A percentile compares a stretch with the other conserved stretches of the same genome.
Conservation (phyloP, 768 basidiomycete genomes). For the Phylloporus sp. region DNA sequence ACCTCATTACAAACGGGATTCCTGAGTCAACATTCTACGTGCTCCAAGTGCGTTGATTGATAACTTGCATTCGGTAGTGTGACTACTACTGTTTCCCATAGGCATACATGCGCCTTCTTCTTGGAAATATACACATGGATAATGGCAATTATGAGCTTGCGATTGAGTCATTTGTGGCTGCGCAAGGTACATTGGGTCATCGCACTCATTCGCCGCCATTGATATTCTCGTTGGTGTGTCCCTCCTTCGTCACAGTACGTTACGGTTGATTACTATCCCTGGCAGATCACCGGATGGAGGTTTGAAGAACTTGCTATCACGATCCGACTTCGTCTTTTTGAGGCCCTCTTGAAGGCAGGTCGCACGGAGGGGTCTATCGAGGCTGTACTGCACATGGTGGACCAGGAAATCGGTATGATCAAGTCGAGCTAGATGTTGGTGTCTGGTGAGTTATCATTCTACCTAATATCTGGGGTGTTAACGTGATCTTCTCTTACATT, state of each 20-base stretch:
- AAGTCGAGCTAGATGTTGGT: no score
- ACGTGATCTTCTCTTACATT: no score
- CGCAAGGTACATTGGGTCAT: neutral
- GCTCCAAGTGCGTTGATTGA: neutral
- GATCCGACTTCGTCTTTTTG: no score
- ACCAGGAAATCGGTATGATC: no score
- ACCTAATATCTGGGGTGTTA: no score
- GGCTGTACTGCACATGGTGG: no score
- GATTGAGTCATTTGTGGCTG: neutral
- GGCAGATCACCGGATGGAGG: constrained; percentile 1
- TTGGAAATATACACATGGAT: constrained; percentile 1
- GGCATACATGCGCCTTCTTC: constrained; percentile 7
- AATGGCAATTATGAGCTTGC: neutral
- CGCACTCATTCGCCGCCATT: neutral
- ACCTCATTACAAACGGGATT: neutral
- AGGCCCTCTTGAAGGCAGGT: no score
- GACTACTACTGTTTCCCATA: neutral
- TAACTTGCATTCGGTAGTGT: neutral
- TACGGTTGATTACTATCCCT: neutral
- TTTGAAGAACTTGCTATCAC: no score
- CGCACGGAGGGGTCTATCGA: no score
- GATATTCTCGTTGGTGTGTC: constrained; percentile 5
- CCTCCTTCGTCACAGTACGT: no score
- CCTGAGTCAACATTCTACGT: neutral
- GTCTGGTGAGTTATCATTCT: no score